Base-by-base conservation (phyloP, 192 early-diverging fungal species). In the Martensiomyces pterosporus region DNA sequence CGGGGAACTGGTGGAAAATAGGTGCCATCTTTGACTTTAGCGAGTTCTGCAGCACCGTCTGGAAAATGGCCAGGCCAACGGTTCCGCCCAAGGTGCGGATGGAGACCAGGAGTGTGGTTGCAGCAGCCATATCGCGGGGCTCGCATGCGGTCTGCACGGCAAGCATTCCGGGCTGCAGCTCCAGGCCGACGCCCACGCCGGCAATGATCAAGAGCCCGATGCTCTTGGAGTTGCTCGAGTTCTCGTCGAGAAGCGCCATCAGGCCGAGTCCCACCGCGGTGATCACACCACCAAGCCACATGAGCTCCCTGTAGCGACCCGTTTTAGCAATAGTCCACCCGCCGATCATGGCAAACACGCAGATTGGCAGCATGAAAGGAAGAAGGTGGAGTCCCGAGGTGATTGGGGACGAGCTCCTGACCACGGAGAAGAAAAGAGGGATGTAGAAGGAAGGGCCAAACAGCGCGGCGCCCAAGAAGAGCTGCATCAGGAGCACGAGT, bases 161-260 rank as follows among this genome's bases (percentile, higher is more conserved):
- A 17, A 90, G 65, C 27, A 88, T 53, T 26, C 79, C 56, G 0
- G 81, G 80, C 64, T 90, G 90, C 47, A 91, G 64, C 24, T 79
- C 58, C 17, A 77, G 53, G 18, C 93, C 91, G n/a, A 83, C 47
- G 9, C 93, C 93, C 13, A 79, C 17, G 21, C 90, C 90, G 37
- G 73, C 34, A 35, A 89, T 60, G 15, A 91, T 43, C 39, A 88
- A 52, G 46, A 74, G 87, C 10, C 82, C 76, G 50, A 84, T 78
- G 29, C 77, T 64, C 59, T 75, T 49, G 15, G 72, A 83, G 1
- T 49, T 53, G 18, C 36, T 66, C 9, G 78, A 60, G 13, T 62
- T 50, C 15, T 62, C 73, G 26, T 64, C 39, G 19, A 87, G 52
- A 1, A 79, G 74, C 3, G 73, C 55, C 13, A 85, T 49, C 23